Evolutionary conservation across 345 rosid genomes (phyloP).

Genomic region (Geranium rotundifolium): DNA sequence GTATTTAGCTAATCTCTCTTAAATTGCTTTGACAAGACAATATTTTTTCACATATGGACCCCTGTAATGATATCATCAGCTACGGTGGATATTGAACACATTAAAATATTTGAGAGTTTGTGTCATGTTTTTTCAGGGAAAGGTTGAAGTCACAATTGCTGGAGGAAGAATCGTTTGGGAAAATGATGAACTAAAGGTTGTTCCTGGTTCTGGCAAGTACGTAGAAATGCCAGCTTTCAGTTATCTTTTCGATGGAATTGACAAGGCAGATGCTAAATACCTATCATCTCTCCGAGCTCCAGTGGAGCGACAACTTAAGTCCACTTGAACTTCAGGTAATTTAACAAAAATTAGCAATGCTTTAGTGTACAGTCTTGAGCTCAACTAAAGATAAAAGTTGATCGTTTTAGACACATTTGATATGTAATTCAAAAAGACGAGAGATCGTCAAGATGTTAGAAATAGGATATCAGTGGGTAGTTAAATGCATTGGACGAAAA

Average conservation of each 20-base stretch:
- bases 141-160: slow-evolving; percentile 85
- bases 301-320: slow-evolving; percentile 40
- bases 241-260: slow-evolving; percentile 71
- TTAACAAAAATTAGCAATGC: not conserved
- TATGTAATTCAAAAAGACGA: no score
- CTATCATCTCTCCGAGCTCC: slow-evolving; percentile 71
- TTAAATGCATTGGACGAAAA: no score
- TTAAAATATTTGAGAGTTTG: not conserved
- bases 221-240: slow-evolving; percentile 61
- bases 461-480: no score
- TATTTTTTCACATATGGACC: no score
- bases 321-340: slow-evolving; percentile 16
- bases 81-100: no score
- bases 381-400: not conserved
- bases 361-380: not conserved
- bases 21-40: no score
- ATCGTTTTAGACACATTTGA: no score
- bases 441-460: no score
- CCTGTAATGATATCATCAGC: no score
- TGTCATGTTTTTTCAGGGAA: slow-evolving; percentile 43
- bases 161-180: slow-evolving; percentile 85
- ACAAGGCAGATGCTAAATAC: slow-evolving; percentile 65
- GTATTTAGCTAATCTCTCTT: slow-evolving; percentile 21
- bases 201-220: slow-evolving; percentile 66
- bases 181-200: slow-evolving; percentile 60